These are phyloP conservation scores for Echria macrotheca DNA, from an alignment of 495 filamentous ascomycete genomes.

Conservation along the genomic window DNA sequence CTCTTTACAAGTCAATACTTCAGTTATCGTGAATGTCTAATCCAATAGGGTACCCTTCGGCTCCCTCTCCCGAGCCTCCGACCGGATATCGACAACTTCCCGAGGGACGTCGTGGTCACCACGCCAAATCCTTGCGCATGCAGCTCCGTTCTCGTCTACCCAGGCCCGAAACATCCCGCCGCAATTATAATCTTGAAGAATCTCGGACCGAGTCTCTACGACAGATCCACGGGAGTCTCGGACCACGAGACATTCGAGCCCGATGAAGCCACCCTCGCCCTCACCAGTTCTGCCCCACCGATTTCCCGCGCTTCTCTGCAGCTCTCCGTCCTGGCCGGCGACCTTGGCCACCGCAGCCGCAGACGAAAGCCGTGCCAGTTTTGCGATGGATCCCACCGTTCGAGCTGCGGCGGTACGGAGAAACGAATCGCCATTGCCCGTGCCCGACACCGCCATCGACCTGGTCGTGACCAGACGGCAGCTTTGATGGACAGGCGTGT, in stretches of 20 bases:
- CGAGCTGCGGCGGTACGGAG: conserved; percentile 65
- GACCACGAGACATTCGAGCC: conserved; percentile 60
- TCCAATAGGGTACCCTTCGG: too few relatives aligned
- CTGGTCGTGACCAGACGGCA: conserved; percentile 30
- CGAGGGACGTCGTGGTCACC: conserved; percentile 23
- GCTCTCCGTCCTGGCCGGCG: conserved; percentile 64
- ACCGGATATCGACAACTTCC: conserved; percentile 11
- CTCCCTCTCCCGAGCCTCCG: conserved; percentile 6
- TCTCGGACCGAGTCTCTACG: conserved; percentile 35
- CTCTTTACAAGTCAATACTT: conserved; percentile 2
- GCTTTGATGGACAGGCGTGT: conserved; percentile 22
- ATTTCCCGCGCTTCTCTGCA: conserved; percentile 68
- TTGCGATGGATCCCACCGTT: conserved; percentile 65
- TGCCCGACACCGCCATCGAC: conserved; percentile 72
- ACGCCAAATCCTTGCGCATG: conserved; percentile 58
- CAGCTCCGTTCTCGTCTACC: conserved; percentile 58
- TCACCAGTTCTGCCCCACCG: conserved; percentile 75
- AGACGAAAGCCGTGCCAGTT: conserved; percentile 48
- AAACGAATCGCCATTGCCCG: conserved; percentile 88
- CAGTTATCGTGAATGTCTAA: background rate
- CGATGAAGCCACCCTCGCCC: conserved; percentile 83
- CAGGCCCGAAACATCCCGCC: conserved; percentile 86
- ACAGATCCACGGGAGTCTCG: conserved; percentile 34
- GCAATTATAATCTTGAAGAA: conserved; percentile 79
- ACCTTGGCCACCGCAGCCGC: conserved; percentile 53